These are phyloP conservation scores for Nicotiana benthamiana DNA, from an alignment of 257 asterid species.

Conservation along the genomic window DNA sequence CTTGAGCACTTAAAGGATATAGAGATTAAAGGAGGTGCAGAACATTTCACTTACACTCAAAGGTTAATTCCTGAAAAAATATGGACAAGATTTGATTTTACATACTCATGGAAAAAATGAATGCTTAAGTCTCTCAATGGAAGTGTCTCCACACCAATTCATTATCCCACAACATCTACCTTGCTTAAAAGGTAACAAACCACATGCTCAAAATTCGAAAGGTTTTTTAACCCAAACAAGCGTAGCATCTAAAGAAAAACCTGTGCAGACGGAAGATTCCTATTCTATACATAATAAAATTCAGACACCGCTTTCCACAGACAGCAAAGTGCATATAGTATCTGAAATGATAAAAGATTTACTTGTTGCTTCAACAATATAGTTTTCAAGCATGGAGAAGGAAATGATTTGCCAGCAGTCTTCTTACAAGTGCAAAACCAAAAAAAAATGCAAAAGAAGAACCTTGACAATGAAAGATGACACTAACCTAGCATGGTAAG, in stretches of 20 bases:
- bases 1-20: background rate
- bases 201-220: background rate
- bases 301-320: background rate
- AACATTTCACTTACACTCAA: background rate
- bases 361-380: background rate
- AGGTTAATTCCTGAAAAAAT: background rate
- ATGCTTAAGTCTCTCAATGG: background rate
- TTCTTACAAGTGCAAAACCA: background rate
- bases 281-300: background rate
- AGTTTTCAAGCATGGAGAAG: background rate
- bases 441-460: background rate
- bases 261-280: background rate
- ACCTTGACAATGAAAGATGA: conserved; percentile 19
- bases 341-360: background rate
- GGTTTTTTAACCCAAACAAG: background rate
- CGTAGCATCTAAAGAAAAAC: background rate
- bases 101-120: background rate
- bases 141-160: background rate
- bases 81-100: background rate
- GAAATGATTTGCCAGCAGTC: background rate
- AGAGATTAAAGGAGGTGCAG: background rate
- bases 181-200: background rate
- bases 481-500: conserved; percentile 94
- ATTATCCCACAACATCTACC: background rate
- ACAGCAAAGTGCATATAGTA: background rate